Evolutionary conservation across 345 rosid species (phyloP).

Genomic region (Firmiana major): DNA sequence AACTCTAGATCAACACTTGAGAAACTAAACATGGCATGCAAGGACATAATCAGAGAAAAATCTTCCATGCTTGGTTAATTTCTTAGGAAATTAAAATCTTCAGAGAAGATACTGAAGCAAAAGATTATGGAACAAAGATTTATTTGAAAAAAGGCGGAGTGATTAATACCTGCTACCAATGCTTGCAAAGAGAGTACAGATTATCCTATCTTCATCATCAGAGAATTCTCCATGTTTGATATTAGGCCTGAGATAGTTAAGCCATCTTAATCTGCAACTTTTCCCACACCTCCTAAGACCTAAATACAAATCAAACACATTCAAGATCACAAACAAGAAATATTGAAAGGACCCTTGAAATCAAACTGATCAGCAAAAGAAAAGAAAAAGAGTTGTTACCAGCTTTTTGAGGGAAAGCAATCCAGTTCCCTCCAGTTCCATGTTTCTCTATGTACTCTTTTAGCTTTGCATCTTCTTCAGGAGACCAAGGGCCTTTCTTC

Average conservation of each 20-base stretch:
- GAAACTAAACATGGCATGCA: slow-evolving; percentile 25
- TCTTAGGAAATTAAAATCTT: not conserved
- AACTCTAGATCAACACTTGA: slow-evolving; percentile 1
- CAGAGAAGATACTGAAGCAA: not conserved
- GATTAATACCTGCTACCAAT: slow-evolving; percentile 80
- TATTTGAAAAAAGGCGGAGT: not conserved
- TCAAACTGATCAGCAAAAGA: not conserved
- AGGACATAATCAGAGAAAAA: slow-evolving; percentile 29
- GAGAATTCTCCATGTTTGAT: slow-evolving; percentile 91
- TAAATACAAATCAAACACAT: slow-evolving; percentile 12
- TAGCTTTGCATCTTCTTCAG: slow-evolving; percentile 89
- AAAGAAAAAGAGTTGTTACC: slow-evolving; percentile 27
- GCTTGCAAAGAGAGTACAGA: slow-evolving; percentile 60
- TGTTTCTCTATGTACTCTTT: slow-evolving; percentile 56
- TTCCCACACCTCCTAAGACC: slow-evolving; percentile 89
- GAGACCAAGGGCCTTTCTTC: slow-evolving; percentile 96
- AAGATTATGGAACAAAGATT: not conserved
- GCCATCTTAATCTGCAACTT: slow-evolving; percentile 91
- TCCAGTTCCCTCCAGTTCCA: slow-evolving; percentile 84
- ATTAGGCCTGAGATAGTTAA: slow-evolving; percentile 85
- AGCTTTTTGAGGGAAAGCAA: slow-evolving; percentile 78
- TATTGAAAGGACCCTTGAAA: not conserved
- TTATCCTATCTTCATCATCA: slow-evolving; percentile 68
- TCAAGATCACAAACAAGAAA: slow-evolving; percentile 4
- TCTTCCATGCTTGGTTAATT: not conserved